These are phyloP conservation scores for Croton setiger DNA, from an alignment of 441 rosid species.

Conservation along the genomic window DNA sequence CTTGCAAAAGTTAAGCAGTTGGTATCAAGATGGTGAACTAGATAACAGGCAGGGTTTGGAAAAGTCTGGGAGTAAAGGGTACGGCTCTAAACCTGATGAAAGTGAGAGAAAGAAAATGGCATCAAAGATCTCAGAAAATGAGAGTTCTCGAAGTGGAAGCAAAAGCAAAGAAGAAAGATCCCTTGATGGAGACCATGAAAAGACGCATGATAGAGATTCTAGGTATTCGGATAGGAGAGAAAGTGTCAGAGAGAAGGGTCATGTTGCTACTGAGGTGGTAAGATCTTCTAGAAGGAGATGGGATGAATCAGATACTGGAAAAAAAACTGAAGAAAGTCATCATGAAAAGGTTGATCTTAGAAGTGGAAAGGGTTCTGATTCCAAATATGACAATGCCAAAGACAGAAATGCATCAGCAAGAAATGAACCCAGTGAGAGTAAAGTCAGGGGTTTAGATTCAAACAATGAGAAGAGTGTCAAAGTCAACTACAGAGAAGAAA, in stretches of 20 bases:
- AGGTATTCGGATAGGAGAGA: constrained; percentile 66
- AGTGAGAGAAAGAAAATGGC: constrained; percentile 59
- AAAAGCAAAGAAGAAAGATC: constrained; percentile 70
- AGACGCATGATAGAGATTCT: constrained; percentile 54
- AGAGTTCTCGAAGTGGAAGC: constrained; percentile 34
- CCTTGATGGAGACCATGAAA: constrained; percentile 51
- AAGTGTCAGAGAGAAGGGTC: constrained; percentile 66
- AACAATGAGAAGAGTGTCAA: constrained; percentile 56
- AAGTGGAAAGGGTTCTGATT: constrained; percentile 63
- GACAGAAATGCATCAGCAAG: constrained; percentile 45
- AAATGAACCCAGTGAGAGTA: constrained; percentile 58
- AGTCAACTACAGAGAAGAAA: constrained; percentile 55
- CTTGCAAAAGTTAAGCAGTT: constrained; percentile 80
- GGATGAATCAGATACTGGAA: constrained; percentile 62
- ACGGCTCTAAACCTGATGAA: constrained; percentile 38
- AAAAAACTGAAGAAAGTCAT: constrained; percentile 48
- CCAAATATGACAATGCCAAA: constrained; percentile 48
- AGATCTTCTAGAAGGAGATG: constrained; percentile 81
- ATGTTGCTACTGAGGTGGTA: constrained; percentile 55
- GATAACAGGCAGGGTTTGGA: constrained; percentile 65
- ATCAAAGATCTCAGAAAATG: constrained; percentile 51
- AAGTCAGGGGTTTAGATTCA: constrained; percentile 46
- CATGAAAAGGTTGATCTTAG: constrained; percentile 50
- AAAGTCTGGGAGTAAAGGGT: constrained; percentile 50
- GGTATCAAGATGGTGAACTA: constrained; percentile 89